Percentiles rank a stretch among this genome's conserved stretches.
phyloP scores from a whole-genome alignment of 495 filamentous ascomycete genomes.

The Trichocladium uniseriatum region DNA sequence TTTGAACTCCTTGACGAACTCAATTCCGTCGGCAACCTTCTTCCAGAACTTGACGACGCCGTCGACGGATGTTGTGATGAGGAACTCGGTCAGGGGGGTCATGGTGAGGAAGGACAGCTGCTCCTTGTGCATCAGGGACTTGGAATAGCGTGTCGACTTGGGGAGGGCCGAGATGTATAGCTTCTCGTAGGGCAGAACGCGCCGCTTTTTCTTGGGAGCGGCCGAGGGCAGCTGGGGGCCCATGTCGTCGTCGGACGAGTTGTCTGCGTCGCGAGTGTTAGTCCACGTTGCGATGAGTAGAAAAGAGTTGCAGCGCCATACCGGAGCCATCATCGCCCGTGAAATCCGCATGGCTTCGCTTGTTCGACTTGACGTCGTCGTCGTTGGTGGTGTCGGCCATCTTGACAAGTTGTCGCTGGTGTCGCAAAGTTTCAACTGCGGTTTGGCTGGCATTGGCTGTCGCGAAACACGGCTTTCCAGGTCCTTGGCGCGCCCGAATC shows the following conservation, averaged over 20 bases:
- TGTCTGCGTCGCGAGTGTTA: slow-evolving; percentile 35
- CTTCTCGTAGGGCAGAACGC: slow-evolving; percentile 87
- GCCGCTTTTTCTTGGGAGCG: slow-evolving; percentile 80
- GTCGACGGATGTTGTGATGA: slow-evolving; percentile 87
- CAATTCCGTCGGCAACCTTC: slow-evolving; percentile 79
- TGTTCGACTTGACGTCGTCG: slow-evolving; percentile 31
- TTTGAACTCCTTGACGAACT: slow-evolving; percentile 96
- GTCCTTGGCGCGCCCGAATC: slow-evolving; percentile 1
- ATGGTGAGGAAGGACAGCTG: slow-evolving; percentile 78
- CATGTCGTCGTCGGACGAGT: slow-evolving; percentile 88
- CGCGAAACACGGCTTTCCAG: background rate
- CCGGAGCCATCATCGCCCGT: slow-evolving; percentile 33
- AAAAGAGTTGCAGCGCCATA: slow-evolving; percentile 11
- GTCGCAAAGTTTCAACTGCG: background rate
- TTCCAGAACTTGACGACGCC: slow-evolving; percentile 99
- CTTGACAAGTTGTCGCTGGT: background rate
- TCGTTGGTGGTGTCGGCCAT: slow-evolving; percentile 21
- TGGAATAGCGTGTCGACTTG: slow-evolving; percentile 73
- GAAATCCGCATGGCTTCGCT: slow-evolving; percentile 40
- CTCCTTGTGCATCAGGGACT: slow-evolving; percentile 97
- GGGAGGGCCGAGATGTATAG: slow-evolving; percentile 88
- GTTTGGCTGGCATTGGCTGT: background rate
- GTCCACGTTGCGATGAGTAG: background rate
- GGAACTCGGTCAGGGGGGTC: slow-evolving; percentile 83
- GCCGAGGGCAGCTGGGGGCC: slow-evolving; percentile 73